phyloP scores from a whole-genome alignment of 805 yeast species.

The Priceomyces haplophilus region DNA sequence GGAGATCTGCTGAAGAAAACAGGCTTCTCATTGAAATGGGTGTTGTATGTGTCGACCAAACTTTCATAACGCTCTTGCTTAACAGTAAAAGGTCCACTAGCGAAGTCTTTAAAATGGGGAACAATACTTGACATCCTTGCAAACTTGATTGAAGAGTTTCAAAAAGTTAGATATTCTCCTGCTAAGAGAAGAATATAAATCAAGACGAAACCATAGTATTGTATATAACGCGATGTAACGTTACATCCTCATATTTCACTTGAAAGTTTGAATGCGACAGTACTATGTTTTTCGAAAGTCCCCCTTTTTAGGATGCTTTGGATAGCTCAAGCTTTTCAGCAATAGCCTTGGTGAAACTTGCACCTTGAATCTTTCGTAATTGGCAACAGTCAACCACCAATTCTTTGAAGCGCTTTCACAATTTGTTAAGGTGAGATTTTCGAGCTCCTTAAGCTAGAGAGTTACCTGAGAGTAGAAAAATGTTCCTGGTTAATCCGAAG shows the following conservation, averaged over 20 bases:
- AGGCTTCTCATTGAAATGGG: slow-evolving; percentile 26
- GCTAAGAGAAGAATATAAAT: not conserved
- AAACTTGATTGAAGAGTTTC: not conserved
- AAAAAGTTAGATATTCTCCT: not conserved
- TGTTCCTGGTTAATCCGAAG: no score
- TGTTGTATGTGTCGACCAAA: slow-evolving; percentile 21
- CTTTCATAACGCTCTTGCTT: slow-evolving; percentile 27
- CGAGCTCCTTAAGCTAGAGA: no score
- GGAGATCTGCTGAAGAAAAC: slow-evolving; percentile 61
- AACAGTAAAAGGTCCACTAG: slow-evolving; percentile 20
- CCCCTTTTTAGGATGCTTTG: no score
- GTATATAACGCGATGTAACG: slow-evolving; percentile 11
- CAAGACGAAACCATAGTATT: not conserved
- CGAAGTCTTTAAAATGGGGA: slow-evolving; percentile 33
- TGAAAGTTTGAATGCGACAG: no score
- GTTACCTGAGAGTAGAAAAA: no score
- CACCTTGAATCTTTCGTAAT: no score
- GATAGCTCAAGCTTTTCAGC: no score
- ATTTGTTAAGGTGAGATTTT: no score
- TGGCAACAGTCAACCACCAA: no score
- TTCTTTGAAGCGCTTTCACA: no score
- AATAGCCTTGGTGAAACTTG: no score
- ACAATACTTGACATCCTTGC: slow-evolving; percentile 17
- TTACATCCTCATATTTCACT: slow-evolving; percentile 9
- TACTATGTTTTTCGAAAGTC: no score